Conservation (phyloP, 768 basidiomycete genomes). For the Boletus reticuloceps region DNA sequence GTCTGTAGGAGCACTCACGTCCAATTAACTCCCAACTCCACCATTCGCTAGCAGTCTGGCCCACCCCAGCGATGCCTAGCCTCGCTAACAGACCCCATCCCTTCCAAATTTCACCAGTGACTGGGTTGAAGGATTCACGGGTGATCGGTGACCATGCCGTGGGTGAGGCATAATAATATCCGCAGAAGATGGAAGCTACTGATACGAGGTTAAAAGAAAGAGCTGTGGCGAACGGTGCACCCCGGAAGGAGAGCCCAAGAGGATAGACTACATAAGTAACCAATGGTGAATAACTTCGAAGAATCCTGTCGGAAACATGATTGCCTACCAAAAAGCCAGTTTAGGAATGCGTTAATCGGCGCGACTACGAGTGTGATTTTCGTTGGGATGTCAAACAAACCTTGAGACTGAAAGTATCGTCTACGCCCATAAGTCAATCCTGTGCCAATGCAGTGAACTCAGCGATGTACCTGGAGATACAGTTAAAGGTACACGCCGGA, state of each 20-base stretch:
- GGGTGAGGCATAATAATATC: conserved; percentile 53
- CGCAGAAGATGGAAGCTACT: conserved; percentile 59
- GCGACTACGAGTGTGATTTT: conserved; percentile 79
- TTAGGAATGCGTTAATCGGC: conserved; percentile 80
- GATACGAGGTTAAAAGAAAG: conserved; percentile 85
- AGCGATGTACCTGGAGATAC: conserved; percentile 47
- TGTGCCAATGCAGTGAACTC: not conserved
- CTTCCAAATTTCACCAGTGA: conserved; percentile 61
- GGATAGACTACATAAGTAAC: conserved; percentile 33
- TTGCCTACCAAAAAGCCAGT: conserved; percentile 78
- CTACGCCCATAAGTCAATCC: conserved; percentile 16
- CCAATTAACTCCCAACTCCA: conserved; percentile 94
- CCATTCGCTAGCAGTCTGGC: conserved; percentile 89
- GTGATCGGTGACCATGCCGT: conserved; percentile 71
- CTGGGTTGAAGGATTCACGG: conserved; percentile 36
- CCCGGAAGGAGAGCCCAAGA: conserved; percentile 83
- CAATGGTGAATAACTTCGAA: not conserved
- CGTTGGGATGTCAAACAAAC: conserved; percentile 82
- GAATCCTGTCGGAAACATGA: not conserved
- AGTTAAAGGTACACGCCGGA: conserved; percentile 66
- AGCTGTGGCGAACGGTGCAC: conserved; percentile 88
- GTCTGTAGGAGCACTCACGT: conserved; percentile 18
- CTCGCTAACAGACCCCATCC: conserved; percentile 65
- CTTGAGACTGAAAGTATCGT: conserved; percentile 75
- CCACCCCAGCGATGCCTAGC: conserved; percentile 78